Evolutionary conservation across 805 yeast genomes (phyloP), one percentile per base, ranked within the genome.

Genomic region (Danielozyma ontarioensis): DNA sequence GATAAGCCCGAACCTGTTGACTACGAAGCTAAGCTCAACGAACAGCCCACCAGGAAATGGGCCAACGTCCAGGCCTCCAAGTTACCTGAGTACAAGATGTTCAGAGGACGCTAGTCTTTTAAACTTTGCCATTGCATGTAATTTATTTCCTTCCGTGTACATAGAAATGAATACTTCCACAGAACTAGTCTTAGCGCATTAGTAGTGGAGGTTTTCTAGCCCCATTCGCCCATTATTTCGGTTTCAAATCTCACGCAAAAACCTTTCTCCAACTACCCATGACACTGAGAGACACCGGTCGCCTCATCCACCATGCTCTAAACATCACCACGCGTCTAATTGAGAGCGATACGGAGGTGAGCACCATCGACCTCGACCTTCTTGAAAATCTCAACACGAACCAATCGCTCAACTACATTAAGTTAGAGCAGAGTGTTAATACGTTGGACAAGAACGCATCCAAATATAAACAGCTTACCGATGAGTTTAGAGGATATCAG

Each of bases 11-110:
- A 59, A 13, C 55, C 64, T 15, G 54, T 72, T 23, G 73, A 87
- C 54, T 76, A 72, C 44, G 70, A 72, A 29, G 76, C 76, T 37
- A 60, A 70, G 50, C 53, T 79, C 43, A 65, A 73, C 38, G 59
- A 63, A 35, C 68, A 70, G 33, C 95, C 97, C 18, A 70, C 84
- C 4, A 79, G 77, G 55, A 75, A 76, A 45, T 78, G 72, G 62
- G 54, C 70, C 31, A 80, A 80, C 50, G 55, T 72, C 40, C 55
- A 74, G 50, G 72, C 70, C 42, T 59, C 78, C 3, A 70, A 70
- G 44, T 54, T 56, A 24, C 67, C 79, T 7, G 27, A 75, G 50
- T 81, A 79, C 51, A 71, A 64, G 51, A 50, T 75, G 57, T 83
- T 67, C 59, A 64, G 81, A 52, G 80, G 84, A 17, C 77, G 87